These are phyloP conservation scores for Trichoderma sp. DNA, from an alignment of 2,329 filamentous ascomycete genomes.

Conservation along the genomic window DNA sequence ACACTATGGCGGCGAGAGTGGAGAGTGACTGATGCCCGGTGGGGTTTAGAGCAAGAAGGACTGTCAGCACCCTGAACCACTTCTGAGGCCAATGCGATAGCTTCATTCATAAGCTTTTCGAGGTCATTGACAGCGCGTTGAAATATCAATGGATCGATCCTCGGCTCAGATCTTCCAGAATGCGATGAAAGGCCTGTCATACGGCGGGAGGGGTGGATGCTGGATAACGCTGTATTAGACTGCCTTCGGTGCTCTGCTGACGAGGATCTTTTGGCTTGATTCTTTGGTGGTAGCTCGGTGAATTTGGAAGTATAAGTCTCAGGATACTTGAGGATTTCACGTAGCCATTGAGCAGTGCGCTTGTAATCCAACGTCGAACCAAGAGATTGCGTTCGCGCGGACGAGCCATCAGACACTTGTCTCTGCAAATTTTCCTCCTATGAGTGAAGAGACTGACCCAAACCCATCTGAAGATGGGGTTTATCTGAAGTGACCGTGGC, in stretches of 20 bases:
- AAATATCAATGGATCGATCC: constrained; percentile 39
- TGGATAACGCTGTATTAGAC: constrained; percentile 34
- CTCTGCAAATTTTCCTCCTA: constrained; percentile 12
- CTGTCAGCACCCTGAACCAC: constrained; percentile 42
- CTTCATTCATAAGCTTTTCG: constrained; percentile 53
- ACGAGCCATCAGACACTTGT: constrained; percentile 21
- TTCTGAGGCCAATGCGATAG: constrained; percentile 49
- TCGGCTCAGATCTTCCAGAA: constrained; percentile 33
- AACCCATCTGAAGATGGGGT: constrained; percentile 18
- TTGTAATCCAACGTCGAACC: constrained; percentile 41
- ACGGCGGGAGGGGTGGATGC: constrained; percentile 30
- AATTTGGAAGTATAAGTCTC: constrained; percentile 36
- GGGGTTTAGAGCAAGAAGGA: constrained; percentile 26
- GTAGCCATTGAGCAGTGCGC: constrained; percentile 43
- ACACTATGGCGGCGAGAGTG: constrained; percentile 27
- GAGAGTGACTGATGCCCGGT: constrained; percentile 29
- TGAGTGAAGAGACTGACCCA: constrained; percentile 21
- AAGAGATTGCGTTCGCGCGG: constrained; percentile 35
- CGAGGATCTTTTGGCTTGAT: constrained; percentile 20
- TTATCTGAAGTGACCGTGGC: background rate
- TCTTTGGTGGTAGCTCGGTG: constrained; percentile 36
- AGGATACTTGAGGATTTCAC: constrained; percentile 38
- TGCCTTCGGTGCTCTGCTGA: constrained; percentile 31
- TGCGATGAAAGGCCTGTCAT: constrained; percentile 31
- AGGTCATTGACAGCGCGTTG: constrained; percentile 48